Evolutionary conservation across 1,139 yeast species (phyloP), one percentile per base, ranked within the genome.

Genomic region (Suhomyces ambrosiae): DNA sequence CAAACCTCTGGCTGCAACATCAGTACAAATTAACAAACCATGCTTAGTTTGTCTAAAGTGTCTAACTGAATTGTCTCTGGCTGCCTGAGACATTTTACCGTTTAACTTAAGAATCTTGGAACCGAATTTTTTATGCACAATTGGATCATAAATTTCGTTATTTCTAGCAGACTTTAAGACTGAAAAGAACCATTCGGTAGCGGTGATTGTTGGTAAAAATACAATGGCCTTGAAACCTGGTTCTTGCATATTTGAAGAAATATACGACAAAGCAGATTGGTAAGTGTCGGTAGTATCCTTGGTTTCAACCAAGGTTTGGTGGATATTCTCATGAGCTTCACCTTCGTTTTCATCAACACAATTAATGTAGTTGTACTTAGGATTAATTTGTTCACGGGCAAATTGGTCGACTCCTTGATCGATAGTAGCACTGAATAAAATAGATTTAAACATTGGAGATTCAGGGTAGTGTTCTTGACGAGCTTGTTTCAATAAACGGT

Each of bases 1-100:
- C 50, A 92, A 79, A 11, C 98, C 98, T 74, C 98, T 81, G 8
- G 98, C 97, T 16, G 97, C 98, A 50, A 92, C 97, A 65, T 92
- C 97, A 0, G 98, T 92, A 68, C 97, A 92, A 36, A 92, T 77
- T 52, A 92, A 68, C 34, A 87, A 87, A 31, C 98, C 98, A 58
- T 68, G 63, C 27, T 63, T 54, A 21, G 71, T 54, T 30, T 54
- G 59, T 55, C 84, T 75, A 70, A 84, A 87, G 15, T 52, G 57
- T 37, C 66, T 67, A 40, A 86, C 80, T 17, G 79, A 62, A 42
- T 71, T 63, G 53, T 80, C 83, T 60, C 96, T 79, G 25, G 69
- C 70, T 27, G 69, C 63, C 60, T 86, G 96, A 22, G 81, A 60
- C 64, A 85, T 65, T 55, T 82, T 79, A 33, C 96, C 95, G 50